Evolutionary conservation across 768 basidiomycete genomes (phyloP).

Genomic region (Trametes maxima): DNA sequence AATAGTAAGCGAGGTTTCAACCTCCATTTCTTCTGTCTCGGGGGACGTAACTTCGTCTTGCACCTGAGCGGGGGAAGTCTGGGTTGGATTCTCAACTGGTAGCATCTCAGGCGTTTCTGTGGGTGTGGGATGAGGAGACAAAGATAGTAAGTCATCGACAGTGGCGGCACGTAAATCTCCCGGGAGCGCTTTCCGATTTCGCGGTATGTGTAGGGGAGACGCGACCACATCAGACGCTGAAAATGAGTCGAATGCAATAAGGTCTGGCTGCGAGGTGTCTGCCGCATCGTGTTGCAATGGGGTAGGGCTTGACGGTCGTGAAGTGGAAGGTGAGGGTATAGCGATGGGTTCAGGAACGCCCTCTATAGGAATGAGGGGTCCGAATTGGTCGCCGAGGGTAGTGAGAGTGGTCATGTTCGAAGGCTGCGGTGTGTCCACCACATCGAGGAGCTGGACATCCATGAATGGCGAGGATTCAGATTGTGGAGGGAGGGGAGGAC

Average conservation of each 20-base stretch:
- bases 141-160: slow-evolving; percentile 30
- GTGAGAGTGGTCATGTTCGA: neutral
- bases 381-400: neutral
- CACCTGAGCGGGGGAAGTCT: neutral
- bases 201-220: neutral
- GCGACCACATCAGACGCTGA: slow-evolving; percentile 26
- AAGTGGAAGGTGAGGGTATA: neutral
- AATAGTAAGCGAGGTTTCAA: slow-evolving; percentile 6
- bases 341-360: neutral
- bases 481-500: slow-evolving; percentile 20
- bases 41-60: neutral
- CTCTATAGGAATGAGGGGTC: slow-evolving; percentile 7
- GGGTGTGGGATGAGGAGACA: slow-evolving; percentile 24
- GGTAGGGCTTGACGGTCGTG: neutral
- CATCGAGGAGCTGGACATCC: slow-evolving; percentile 13
- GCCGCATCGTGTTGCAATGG: neutral
- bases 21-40: slow-evolving; percentile 19
- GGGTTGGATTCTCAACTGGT: neutral
- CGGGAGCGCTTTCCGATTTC: neutral
- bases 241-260: slow-evolving; percentile 48
- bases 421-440: neutral
- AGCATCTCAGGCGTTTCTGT: neutral
- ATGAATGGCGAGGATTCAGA: slow-evolving; percentile 19
- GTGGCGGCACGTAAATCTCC: neutral
- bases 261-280: slow-evolving; percentile 32